phyloP scores from a whole-genome alignment of 768 basidiomycete genomes.

The Tulasnella sp. region DNA sequence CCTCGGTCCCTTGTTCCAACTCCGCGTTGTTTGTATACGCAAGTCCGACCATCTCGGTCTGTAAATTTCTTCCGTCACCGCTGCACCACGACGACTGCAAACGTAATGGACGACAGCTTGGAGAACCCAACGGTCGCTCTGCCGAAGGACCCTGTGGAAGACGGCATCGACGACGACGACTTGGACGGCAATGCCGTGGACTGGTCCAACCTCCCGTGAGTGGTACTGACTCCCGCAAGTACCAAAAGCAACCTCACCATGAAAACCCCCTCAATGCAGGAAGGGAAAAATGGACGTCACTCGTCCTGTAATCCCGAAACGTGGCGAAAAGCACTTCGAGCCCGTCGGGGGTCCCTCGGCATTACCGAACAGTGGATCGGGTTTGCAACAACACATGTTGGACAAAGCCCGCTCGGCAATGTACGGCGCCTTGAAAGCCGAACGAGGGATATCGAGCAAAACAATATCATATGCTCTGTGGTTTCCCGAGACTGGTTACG shows the following conservation, averaged over 20 bases:
- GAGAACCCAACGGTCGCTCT: constrained; percentile 21
- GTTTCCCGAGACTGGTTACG: constrained; percentile 52
- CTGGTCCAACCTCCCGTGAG: constrained; percentile 68
- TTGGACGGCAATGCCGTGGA: constrained; percentile 37
- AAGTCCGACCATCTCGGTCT: neutral
- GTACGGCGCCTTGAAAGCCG: constrained; percentile 67
- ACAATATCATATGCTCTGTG: constrained; percentile 70
- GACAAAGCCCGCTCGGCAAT: constrained; percentile 74
- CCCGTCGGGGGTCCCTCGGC: constrained; percentile 41
- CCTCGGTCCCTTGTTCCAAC: neutral
- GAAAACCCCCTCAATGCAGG: neutral
- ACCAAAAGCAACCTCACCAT: neutral
- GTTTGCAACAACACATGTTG: constrained; percentile 69
- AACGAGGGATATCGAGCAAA: constrained; percentile 70
- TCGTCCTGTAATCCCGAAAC: constrained; percentile 77
- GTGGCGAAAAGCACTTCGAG: constrained; percentile 97
- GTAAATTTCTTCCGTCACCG: neutral
- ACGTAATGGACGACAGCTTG: constrained; percentile 17
- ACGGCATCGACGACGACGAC: constrained; percentile 61
- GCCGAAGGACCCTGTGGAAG: constrained; percentile 31
- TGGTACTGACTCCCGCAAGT: neutral
- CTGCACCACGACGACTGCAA: neutral
- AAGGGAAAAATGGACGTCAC: constrained; percentile 16
- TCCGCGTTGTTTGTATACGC: neutral
- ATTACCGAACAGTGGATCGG: constrained; percentile 44